Base-by-base conservation (phyloP, 139 green algal species). In the Microglena sp. region DNA sequence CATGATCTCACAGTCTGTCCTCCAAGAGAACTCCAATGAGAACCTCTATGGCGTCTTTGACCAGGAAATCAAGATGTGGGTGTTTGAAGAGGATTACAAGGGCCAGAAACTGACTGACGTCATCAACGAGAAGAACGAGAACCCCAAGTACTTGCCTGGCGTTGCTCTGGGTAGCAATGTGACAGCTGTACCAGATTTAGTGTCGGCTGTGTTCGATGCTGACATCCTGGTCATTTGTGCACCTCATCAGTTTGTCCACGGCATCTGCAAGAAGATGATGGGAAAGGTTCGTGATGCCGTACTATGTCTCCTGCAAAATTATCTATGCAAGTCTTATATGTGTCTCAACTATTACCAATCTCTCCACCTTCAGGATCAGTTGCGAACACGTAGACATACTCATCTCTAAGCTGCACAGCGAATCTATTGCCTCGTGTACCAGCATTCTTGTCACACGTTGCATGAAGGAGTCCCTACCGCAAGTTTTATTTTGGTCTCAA, bases 91-190 rank as follows among this genome's bases (percentile, higher is more conserved):
- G 58, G 33, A 50, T 33, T n/a, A 66, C 22, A 50, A 79, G 72
- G 72, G 72, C 50, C 55, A 60, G 46, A 81, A 79, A 68, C 76
- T 90, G 69, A 80, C 77, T 0, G 77, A 85, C 35, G 5, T 86
- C 15, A 90, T 90, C 78, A 90, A 90, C 66, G 66, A 73, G 22
- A 60, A 26, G 5, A 75, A 90, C 60, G 77, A 82, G 36, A 87
- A 89, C 63, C 62, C 61, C 5, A 59, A 86, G 62, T 89, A 88
- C 74, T 46, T 62, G 30, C 58, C 58, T 32, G 77, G 82, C 8
- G 53, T 82, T 5, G 7, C 22, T 1, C 75, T 86, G 54, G 75
- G 68, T 0, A 44, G 61, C 26, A 87, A 87, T 62, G 63, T 85
- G 15, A 44, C 76, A 18, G 81, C 81, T 29, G 60, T 63, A n/a